phyloP scores from a whole-genome alignment of 768 basidiomycete genomes.

The Cyathus striatus region DNA sequence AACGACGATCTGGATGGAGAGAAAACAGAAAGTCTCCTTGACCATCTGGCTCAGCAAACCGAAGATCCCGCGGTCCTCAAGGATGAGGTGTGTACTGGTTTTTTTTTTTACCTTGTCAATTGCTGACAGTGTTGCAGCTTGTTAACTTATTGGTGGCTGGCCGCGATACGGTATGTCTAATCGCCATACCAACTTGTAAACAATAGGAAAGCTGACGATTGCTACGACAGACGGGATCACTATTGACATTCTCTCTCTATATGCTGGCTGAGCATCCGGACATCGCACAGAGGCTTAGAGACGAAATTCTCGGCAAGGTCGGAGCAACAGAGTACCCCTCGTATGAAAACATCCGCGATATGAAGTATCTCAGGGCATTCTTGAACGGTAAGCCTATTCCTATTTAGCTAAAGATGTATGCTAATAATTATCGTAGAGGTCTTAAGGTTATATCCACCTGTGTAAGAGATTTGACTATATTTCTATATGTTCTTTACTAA shows the following conservation, averaged over 20 bases:
- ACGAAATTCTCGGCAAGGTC: constrained; percentile 29
- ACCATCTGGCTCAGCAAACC: constrained; percentile 46
- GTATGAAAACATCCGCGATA: constrained; percentile 35
- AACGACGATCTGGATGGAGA: constrained; percentile 4
- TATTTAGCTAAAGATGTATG: background rate
- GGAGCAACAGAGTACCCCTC: constrained; percentile 27
- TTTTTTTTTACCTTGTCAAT: background rate
- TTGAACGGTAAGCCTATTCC: constrained; percentile 14
- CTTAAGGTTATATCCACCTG: constrained; percentile 31
- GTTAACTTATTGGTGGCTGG: constrained; percentile 56
- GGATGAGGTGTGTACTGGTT: constrained; percentile 22
- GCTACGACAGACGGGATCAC: constrained; percentile 28
- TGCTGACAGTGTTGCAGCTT: constrained; percentile 8
- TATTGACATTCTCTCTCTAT: constrained; percentile 36
- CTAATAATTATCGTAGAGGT: constrained; percentile 29
- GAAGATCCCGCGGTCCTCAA: constrained; percentile 33
- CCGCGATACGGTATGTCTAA: constrained; percentile 42
- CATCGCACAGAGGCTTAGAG: constrained; percentile 25
- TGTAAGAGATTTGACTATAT: constrained; percentile 13
- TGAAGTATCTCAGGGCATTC: constrained; percentile 25
- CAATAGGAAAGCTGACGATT: too few species aligned
- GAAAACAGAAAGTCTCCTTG: constrained; percentile 25
- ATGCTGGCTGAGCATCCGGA: constrained; percentile 32
- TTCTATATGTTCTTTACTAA: background rate
- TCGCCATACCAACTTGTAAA: too few species aligned